Evolutionary conservation across 495 filamentous ascomycete genomes (phyloP), one percentile per base, ranked within the genome.

Genomic region (Penicillium parvum): DNA sequence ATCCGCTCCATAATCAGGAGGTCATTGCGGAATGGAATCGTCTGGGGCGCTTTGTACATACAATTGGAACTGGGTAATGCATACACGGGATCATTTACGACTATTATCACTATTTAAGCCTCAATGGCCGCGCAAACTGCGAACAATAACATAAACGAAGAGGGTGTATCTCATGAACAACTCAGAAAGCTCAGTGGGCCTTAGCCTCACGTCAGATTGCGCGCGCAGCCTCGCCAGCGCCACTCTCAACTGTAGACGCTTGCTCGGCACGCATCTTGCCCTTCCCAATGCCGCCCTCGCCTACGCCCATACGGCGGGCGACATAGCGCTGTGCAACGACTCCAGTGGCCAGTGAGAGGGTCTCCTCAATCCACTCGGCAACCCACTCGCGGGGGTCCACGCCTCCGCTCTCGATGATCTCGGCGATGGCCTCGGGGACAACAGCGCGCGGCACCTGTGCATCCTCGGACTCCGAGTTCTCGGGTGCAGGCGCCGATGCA

Each of bases 311-410:
- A 35, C 92, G 70, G 38, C 87, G 77, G 5, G 92, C 92, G 4
- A 98, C 94, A 63, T 98, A 98, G 49, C 88, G 73, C 74, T 98
- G 92, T n/a, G 92, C 92, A 8, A 97, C 81, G 14, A 95, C 65
- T 5, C 92, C 94, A 1, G 90, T 77, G 4, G 81, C 78, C 39
- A 96, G 64, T 28, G 73, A 78, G n/a, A 98, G 74, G 0, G 83
- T 68, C 63, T 97, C 94, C 67, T 97, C 90, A 5, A 98, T 76
- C 92, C 92, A 98, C 62, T 97, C 94, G 0, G 90, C 82, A 25
- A 95, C 86, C 92, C 92, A 98, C 64, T 97, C 92, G 28, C 92
- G 74, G 1, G 92, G 92, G 61, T 98, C 92, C 2, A 96, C 85
- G 23, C 90, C 92, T 12, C 94, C 94, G 35, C 69, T 76, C 55